Percentiles rank a stretch among this genome's conserved stretches.
Evolutionary conservation across 257 asterid genomes (phyloP).

Genomic region (Eucommia ulmoides): DNA sequence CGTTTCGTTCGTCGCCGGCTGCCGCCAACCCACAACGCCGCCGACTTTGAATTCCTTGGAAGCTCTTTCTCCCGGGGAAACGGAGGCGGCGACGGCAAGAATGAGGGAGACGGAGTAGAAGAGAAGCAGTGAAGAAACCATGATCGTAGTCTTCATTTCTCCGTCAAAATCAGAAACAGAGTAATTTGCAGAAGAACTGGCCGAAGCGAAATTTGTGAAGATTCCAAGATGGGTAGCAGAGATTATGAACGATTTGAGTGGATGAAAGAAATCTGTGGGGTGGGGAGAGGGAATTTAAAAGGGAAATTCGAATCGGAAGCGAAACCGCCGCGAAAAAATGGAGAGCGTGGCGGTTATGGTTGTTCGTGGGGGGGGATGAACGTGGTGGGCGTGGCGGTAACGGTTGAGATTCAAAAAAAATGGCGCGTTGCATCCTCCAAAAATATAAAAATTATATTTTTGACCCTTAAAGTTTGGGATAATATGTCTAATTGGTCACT

Average conservation of each 20-base stretch:
- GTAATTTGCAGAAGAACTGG: not conserved
- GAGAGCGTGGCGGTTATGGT: conserved; percentile 29
- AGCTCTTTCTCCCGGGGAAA: conserved; percentile 10
- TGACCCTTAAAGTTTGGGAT: too few relatives aligned
- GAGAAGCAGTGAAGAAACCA: conserved; percentile 13
- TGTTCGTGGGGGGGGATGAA: conserved; percentile 7
- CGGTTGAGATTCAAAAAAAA: too few relatives aligned
- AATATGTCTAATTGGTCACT: too few relatives aligned
- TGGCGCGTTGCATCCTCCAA: too few relatives aligned
- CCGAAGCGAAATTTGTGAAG: not conserved
- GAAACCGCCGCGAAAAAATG: not conserved
- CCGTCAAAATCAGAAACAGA: not conserved
- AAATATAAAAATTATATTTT: too few relatives aligned
- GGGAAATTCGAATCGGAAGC: conserved; percentile 4
- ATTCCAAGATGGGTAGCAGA: not conserved
- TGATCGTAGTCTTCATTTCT: conserved; percentile 3
- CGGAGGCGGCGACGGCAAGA: conserved; percentile 9
- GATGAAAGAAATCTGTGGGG: not conserved
- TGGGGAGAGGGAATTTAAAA: conserved; percentile 1
- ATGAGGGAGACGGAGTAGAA: conserved; percentile 1
- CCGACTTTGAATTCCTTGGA: conserved; percentile 63
- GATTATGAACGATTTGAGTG: conserved; percentile 2
- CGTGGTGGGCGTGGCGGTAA: not conserved
- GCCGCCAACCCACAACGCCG: conserved; percentile 46
- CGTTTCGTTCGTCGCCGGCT: conserved; percentile 27